Evolutionary conservation across 345 rosid genomes (phyloP).

Genomic region (Lagerstroemia speciosa): DNA sequence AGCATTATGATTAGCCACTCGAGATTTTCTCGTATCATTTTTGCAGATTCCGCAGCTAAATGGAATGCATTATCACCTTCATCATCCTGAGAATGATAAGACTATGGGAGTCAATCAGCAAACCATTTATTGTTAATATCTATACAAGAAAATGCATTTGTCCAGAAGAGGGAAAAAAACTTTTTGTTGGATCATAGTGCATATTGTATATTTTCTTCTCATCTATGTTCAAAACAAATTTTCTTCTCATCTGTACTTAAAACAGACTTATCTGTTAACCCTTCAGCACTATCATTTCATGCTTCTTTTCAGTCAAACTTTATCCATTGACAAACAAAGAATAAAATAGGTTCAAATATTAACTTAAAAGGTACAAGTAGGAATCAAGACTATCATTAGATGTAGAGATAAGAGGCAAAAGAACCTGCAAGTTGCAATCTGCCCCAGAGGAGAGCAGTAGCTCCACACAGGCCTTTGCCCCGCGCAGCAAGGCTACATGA

Average conservation of each 20-base stretch:
- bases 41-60: slow-evolving; percentile 93
- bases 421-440: slow-evolving; percentile 83
- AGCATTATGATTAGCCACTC: slow-evolving; percentile 92
- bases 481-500: slow-evolving; percentile 91
- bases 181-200: neutral
- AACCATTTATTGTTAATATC: neutral
- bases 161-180: neutral
- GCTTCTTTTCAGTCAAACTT: neutral
- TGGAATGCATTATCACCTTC: slow-evolving; percentile 98
- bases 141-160: neutral
- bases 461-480: slow-evolving; percentile 82
- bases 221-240: too few species aligned
- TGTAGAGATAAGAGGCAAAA: slow-evolving; percentile 7
- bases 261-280: neutral
- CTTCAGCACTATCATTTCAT: neutral
- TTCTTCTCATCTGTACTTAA: neutral
- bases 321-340: neutral
- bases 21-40: slow-evolving; percentile 97
- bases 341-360: neutral
- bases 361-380: neutral
- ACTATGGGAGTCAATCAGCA: neutral
- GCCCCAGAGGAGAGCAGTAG: slow-evolving; percentile 82
- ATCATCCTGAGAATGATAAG: slow-evolving; percentile 56
- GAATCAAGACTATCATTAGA: neutral
- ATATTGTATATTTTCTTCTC: too few species aligned